Conservation (phyloP, 106 monocot genomes). For the Dendrobium officinale region DNA sequence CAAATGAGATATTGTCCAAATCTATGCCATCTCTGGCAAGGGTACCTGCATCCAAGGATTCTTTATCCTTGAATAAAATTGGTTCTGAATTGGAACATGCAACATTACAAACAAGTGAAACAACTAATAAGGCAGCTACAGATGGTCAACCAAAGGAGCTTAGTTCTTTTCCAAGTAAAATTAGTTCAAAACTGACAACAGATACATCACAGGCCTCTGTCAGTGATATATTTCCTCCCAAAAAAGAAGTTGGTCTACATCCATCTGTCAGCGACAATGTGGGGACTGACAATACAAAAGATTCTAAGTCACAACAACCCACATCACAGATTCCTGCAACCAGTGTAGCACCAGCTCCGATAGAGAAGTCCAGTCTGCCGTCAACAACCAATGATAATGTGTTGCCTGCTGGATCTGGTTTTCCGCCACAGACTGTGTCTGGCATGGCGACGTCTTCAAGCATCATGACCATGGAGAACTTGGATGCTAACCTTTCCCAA, state of each 20-base stretch:
- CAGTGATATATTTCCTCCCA: not conserved
- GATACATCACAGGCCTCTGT: not conserved
- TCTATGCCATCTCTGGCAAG: slow-evolving; percentile 8
- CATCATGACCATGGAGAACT: slow-evolving; percentile 15
- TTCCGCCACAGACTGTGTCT: slow-evolving; percentile 10
- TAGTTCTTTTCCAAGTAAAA: not conserved
- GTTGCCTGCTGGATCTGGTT: slow-evolving; percentile 7
- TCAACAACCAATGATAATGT: slow-evolving; percentile 4
- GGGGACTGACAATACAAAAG: not conserved
- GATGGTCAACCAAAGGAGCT: not conserved
- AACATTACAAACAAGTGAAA: not conserved
- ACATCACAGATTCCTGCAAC: slow-evolving; percentile 13
- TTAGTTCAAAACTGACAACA: not conserved
- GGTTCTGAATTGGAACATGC: slow-evolving; percentile 12
- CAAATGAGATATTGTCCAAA: slow-evolving; percentile 1
- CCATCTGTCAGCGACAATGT: not conserved
- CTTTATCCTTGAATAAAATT: slow-evolving; percentile 7
- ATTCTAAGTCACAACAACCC: slow-evolving; percentile 14
- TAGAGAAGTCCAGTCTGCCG: not conserved
- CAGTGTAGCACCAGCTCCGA: not conserved
- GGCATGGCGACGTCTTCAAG: not conserved
- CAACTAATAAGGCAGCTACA: not conserved
- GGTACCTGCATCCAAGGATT: slow-evolving; percentile 1
- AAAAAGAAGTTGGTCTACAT: not conserved
- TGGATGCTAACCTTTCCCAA: slow-evolving; percentile 29